Conservation (phyloP, 768 basidiomycete species). For the Flagelloscypha sp. region DNA sequence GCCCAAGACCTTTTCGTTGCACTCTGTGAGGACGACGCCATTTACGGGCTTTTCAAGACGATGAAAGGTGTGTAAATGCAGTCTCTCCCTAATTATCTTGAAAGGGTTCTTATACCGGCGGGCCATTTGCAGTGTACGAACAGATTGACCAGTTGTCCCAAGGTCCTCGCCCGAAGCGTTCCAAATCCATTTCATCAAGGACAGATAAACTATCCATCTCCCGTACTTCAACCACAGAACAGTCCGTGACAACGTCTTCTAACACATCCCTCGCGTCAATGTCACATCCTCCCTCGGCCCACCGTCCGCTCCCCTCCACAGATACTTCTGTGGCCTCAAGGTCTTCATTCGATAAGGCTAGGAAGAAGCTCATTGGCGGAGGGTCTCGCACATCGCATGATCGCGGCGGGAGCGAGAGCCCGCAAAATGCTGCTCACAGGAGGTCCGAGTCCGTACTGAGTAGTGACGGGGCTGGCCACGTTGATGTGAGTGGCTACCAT, state of each 20-base stretch:
- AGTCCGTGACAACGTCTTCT: slow-evolving; percentile 25
- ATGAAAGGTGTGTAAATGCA: slow-evolving; percentile 62
- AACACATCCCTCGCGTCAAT: slow-evolving; percentile 25
- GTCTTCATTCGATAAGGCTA: slow-evolving; percentile 58
- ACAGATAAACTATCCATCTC: slow-evolving; percentile 37
- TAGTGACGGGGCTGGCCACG: slow-evolving; percentile 39
- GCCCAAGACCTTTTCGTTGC: slow-evolving; percentile 80
- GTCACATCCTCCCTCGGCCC: slow-evolving; percentile 26
- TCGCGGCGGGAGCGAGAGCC: too few relatives aligned
- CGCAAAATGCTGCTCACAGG: too few relatives aligned
- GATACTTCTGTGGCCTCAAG: slow-evolving; percentile 28
- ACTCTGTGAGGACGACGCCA: slow-evolving; percentile 81
- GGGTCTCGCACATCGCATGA: slow-evolving; percentile 35
- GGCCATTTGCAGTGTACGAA: slow-evolving; percentile 58
- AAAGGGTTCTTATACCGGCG: neutral
- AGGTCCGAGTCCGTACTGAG: slow-evolving; percentile 48
- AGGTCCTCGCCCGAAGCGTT: slow-evolving; percentile 47
- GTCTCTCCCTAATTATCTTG: slow-evolving; percentile 2
- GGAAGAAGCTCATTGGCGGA: slow-evolving; percentile 52
- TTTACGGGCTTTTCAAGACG: slow-evolving; percentile 77
- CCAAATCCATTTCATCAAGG: slow-evolving; percentile 57
- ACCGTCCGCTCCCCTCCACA: slow-evolving; percentile 27
- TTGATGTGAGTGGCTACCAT: slow-evolving; percentile 21
- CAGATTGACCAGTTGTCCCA: slow-evolving; percentile 68
- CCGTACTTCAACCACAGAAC: slow-evolving; percentile 38